A percentile compares a stretch with the other conserved stretches of the same genome.
These are phyloP conservation scores for Boletus barrowsii DNA, from an alignment of 768 basidiomycete genomes.

Conservation along the genomic window DNA sequence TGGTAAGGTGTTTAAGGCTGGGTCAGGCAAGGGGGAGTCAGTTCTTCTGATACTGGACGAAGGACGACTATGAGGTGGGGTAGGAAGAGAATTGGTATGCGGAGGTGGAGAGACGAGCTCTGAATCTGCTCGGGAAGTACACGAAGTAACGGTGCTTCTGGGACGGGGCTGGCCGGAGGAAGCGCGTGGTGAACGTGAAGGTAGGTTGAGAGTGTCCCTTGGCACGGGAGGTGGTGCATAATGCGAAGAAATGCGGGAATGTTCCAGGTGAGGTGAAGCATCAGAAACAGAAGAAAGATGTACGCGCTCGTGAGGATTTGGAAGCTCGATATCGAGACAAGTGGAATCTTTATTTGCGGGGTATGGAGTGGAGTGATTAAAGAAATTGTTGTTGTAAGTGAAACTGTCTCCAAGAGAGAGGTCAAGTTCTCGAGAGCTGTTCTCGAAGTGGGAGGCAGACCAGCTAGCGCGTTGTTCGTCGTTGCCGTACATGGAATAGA, in stretches of 20 bases:
- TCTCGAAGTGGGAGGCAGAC: conserved; percentile 39
- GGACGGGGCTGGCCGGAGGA: conserved; percentile 13
- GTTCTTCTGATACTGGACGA: conserved; percentile 21
- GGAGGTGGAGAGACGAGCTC: conserved; percentile 15
- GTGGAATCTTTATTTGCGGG: conserved; percentile 24
- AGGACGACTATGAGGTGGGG: conserved; percentile 29
- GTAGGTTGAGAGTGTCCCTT: conserved; percentile 19
- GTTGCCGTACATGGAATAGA: conserved; percentile 85
- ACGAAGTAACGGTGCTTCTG: conserved; percentile 29
- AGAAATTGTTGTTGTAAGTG: conserved; percentile 33
- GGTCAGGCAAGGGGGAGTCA: conserved; percentile 26
- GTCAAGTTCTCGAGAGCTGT: conserved; percentile 37
- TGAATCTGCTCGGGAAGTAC: conserved; percentile 22
- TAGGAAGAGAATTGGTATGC: conserved; percentile 21
- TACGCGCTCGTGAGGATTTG: conserved; percentile 22
- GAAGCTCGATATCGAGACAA: conserved; percentile 25
- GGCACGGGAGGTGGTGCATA: conserved; percentile 13
- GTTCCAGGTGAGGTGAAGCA: conserved; percentile 21
- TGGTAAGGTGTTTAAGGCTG: conserved; percentile 14
- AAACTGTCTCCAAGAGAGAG: conserved; percentile 32
- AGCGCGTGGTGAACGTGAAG: conserved; percentile 28
- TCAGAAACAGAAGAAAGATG: conserved; percentile 25
- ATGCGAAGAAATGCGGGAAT: conserved; percentile 20
- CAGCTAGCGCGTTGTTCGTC: conserved; percentile 48
- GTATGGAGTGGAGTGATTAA: conserved; percentile 21